Base-by-base conservation (phyloP, 2,329 filamentous ascomycete genomes). In the Neofusicoccum sp. region DNA sequence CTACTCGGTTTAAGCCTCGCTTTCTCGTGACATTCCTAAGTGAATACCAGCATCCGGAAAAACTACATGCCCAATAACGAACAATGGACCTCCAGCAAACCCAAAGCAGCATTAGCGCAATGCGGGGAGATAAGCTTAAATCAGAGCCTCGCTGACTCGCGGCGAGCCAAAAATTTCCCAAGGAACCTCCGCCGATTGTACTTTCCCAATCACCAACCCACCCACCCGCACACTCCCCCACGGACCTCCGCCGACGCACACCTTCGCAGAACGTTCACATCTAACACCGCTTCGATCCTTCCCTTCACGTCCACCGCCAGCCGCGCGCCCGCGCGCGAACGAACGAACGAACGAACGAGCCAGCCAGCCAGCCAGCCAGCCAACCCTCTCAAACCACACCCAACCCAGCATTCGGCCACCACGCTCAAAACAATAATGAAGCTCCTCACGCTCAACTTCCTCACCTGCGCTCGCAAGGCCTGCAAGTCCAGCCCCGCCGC, bases 401-500 rank as follows among this genome's bases (percentile, higher is more conserved):
- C n/a, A 45, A 16, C 6, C 9, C 43, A 54, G 11, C 31, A 47
- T 28, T 37, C 31, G 6, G 31, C 11, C 22, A 39, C 48, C 28
- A 56, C 50, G n/a, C 11, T 22, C 22, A 49, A 43, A 37, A 16
- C 31, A 43, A 52, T 2, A 14, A 99, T 99, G 95, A 98, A 98
- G 79, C 83, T 98, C 66, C 87, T 98, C 59, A 97, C 93, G 65
- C 89, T 96, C 72, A 98, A 98, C 80, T 99, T 99, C 79, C 83
- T 98, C 68, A 95, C 92, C 71, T 99, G 95, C 83, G 94, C 95
- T 66, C 90, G 96, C 75, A 98, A 97, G 83, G 84, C 90, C 63
- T 99, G 95, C 89, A 97, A 96, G 80, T 85, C 87, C 63, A 88
- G 89, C 36, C 83, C 89, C 5, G 81, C 85, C 59, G 92, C 92